phyloP scores from a whole-genome alignment of 257 asterid species.

The Verbascum thapsus region DNA sequence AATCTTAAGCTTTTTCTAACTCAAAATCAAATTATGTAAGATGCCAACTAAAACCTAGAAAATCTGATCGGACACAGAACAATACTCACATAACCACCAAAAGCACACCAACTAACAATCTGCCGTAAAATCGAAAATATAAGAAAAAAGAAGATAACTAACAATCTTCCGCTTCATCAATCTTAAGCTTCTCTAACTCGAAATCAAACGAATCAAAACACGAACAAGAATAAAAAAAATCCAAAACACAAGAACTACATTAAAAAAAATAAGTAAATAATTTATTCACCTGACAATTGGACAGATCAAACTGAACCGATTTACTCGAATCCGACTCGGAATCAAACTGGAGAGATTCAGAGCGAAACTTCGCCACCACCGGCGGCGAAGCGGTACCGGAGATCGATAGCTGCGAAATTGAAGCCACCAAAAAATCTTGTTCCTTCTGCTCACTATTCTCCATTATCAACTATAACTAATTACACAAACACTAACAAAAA shows the following conservation, averaged over 20 bases:
- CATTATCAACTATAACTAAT: constrained; percentile 30
- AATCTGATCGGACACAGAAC: too few species aligned
- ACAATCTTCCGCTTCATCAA: constrained; percentile 1
- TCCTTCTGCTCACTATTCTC: constrained; percentile 48
- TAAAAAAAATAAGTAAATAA: constrained; percentile 13
- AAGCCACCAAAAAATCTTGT: constrained; percentile 67
- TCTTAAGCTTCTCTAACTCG: not conserved
- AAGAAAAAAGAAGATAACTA: not conserved
- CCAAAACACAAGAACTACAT: constrained; percentile 10
- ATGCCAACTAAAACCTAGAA: too few species aligned
- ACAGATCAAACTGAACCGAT: constrained; percentile 58
- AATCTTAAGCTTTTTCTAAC: too few species aligned
- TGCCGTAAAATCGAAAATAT: not conserved
- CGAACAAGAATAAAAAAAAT: not conserved
- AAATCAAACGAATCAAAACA: constrained; percentile 18
- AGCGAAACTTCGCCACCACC: constrained; percentile 62
- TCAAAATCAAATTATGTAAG: too few species aligned
- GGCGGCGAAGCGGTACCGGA: constrained; percentile 60
- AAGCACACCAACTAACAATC: too few species aligned
- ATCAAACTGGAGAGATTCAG: constrained; percentile 61
- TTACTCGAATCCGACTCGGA: constrained; percentile 49
- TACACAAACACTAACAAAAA: constrained; percentile 4
- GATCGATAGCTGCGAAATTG: constrained; percentile 70
- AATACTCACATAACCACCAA: constrained; percentile 16
- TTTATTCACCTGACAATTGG: constrained; percentile 48